Evolutionary conservation across 2,329 filamentous ascomycete species (phyloP), one percentile per base, ranked within the genome.

Genomic region (Dactylella cylindrospora): DNA sequence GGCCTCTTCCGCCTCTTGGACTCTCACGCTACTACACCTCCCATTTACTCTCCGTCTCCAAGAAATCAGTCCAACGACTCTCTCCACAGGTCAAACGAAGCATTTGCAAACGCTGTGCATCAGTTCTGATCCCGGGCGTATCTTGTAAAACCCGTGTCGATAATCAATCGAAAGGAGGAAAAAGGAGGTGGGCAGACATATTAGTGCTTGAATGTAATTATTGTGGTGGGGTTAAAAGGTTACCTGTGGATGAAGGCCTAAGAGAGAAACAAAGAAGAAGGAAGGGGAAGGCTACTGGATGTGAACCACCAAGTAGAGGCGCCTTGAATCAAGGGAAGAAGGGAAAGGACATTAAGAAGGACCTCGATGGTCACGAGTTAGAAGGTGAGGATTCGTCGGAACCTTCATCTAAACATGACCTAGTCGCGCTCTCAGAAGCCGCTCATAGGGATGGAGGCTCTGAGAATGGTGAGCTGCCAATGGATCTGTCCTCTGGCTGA

Each of bases 21-120:
- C 47, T 53, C 33, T 41, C 47, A 35, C 47, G 55, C 41, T 61
- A 53, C 35, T 61, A 61, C 35, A 43, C 41, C 29, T 61, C 55
- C 5, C 47, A 61, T 23, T 29, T 61, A 1, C 55, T 53, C 17
- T 35, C 55, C 15, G 55, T 61, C 41, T 61, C 55, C 41, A 46
- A 25, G 31, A 61, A 61, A 31, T 53, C 55, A 26, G 55, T 61
- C 33, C 55, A 61, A 28, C 41, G 55, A 2, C 47, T 53, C 7
- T 61, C 55, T 8, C 47, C 47, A 0, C 7, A 33, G 17, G 23
- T 61, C 47, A 61, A 61, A 13, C 47, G 49, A 13, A 31, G 47
- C 7, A 43, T 61, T 13, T 61, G 55, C 26, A 61, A 53, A 44
- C 47, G 55, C 28, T 61, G 55, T 25, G 43, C 41, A 12, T 52